Conservation (phyloP, 495 filamentous ascomycete species). For the Penicillium fimorum region DNA sequence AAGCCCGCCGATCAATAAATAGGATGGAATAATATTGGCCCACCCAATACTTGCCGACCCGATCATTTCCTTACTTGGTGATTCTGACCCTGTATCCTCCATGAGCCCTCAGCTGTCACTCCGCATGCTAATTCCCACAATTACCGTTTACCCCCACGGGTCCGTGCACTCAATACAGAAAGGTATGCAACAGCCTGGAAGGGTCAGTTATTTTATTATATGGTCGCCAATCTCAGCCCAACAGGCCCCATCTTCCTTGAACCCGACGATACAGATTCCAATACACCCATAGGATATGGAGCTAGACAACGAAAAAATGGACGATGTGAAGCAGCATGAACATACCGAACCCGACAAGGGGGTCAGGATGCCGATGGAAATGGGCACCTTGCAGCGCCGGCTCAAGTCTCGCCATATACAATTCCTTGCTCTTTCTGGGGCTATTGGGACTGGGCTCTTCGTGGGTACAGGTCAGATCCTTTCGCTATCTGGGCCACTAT, state of each 20-base stretch:
- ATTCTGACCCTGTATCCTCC: neutral
- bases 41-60: neutral
- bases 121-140: neutral
- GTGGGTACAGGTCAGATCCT: constrained; percentile 64
- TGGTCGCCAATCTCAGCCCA: neutral
- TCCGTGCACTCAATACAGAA: neutral
- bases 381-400: constrained; percentile 42
- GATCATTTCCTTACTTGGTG: neutral
- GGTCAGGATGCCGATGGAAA: neutral
- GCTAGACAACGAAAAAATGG: neutral
- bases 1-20: constrained; percentile 4
- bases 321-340: neutral
- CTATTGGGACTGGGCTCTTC: constrained; percentile 70
- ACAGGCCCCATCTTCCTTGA: neutral
- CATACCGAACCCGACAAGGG: neutral
- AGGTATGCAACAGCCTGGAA: neutral
- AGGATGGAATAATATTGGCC: neutral
- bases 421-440: constrained; percentile 58
- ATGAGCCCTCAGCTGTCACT: neutral
- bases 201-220: too few species aligned
- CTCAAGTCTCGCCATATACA: constrained; percentile 62
- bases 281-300: neutral
- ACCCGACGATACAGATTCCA: neutral
- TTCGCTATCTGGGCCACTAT: constrained; percentile 58
- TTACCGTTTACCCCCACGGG: neutral